Evolutionary conservation across 495 filamentous ascomycete species (phyloP).

Genomic region (Pseudotulostoma volvatum): DNA sequence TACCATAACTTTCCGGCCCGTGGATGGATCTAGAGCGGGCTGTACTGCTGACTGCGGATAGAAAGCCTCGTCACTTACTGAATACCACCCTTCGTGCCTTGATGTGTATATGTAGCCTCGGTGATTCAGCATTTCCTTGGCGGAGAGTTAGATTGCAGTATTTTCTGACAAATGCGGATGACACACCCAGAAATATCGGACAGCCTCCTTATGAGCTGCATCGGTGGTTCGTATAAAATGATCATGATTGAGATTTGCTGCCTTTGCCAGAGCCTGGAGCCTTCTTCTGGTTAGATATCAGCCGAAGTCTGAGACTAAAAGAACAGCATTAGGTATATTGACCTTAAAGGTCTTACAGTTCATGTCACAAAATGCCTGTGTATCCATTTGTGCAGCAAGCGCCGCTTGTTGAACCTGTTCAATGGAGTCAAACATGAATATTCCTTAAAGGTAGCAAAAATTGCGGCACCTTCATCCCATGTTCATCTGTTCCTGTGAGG

Average conservation of each 20-base stretch:
- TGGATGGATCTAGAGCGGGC: constrained; percentile 57
- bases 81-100: constrained; percentile 93
- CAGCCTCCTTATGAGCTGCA: constrained; percentile 60
- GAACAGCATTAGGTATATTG: no score
- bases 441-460: no score
- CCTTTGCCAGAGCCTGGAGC: constrained; percentile 44
- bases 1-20: constrained; percentile 65
- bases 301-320: no score
- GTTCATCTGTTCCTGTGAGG: constrained; percentile 91
- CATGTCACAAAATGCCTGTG: constrained; percentile 44
- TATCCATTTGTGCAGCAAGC: constrained; percentile 40
- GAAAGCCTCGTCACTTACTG: constrained; percentile 88
- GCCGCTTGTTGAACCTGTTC: constrained; percentile 70
- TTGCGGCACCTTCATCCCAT: constrained; percentile 65
- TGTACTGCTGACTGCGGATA: constrained; percentile 65
- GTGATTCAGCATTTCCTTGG: constrained; percentile 47
- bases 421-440: constrained; percentile 9
- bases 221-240: constrained; percentile 88
- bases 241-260: constrained; percentile 53
- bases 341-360: constrained; percentile 35
- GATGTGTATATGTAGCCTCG: constrained; percentile 66
- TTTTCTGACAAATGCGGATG: background rate
- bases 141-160: constrained; percentile 4
- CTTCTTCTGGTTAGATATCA: no score
- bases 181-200: constrained; percentile 76